Base-by-base conservation (phyloP, 345 rosid genomes). In the Brassica juncea region DNA sequence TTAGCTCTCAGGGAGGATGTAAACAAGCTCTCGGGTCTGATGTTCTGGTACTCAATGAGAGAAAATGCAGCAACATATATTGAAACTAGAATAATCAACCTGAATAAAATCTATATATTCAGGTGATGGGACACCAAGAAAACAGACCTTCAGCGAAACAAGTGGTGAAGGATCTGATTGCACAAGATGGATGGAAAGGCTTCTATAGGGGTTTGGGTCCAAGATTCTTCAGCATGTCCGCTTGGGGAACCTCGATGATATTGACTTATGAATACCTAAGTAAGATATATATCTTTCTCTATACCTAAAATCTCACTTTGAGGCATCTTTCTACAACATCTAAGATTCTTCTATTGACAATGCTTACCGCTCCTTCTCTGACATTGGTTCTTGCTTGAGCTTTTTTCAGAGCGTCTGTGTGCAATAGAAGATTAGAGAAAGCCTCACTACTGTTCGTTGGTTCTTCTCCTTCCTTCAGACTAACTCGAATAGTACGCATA, bases 211-310 rank as follows among this genome's bases (percentile, higher is more conserved):
- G 99, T 63, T 73, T 92, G 71, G 98, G 98, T 59, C 98, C 99
- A 16, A 88, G 99, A 83, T 90, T 96, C 83, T 85, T 96, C 88
- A 90, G 97, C 87, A 96, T 89, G 93, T 96, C 99, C 16, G 94
- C 98, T 69, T 91, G 99, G 99, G 99, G 98, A 88, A 93, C 99
- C 74, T 86, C 99, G 0, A 92, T 96, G 99, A 96, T 96, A 74
- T 74, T 93, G 81, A 83, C 98, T 68, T 96, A 96, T 59, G 99
- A 96, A 82, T 96, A 96, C 82, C 84, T 96, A 83, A 96, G 99
- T 96, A 92, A 79, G 98, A 31, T 30, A 12, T 28, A 54, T 49
- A 65, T 72, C 71, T 39, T 57, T 42, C 23, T 42, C 55, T 21
- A 4, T 44, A 54, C 66, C 42, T 54, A 47, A 59, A 27, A 30